Base-by-base conservation (phyloP, 140 eudicot genomes). In the Cichorium intybus region DNA sequence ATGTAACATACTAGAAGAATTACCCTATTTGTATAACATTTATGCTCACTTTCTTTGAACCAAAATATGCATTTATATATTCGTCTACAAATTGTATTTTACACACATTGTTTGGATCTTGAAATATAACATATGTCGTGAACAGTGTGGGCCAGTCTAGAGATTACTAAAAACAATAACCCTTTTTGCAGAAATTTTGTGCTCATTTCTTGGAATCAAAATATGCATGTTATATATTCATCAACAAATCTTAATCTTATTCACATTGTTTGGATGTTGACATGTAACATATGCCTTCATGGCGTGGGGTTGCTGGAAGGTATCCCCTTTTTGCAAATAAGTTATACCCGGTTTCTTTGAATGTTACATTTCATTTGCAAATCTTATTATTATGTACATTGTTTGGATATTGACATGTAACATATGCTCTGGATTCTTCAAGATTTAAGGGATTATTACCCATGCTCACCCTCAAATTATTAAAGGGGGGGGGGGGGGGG, bases 331-430 rank as follows among this genome's bases (percentile, higher is more conserved):
- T n/a, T n/a, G n/a, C n/a, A n/a, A n/a, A n/a, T n/a, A n/a, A n/a
- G n/a, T 28, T 29, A 17, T 34, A 9, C 48, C 48, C 27, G 16
- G n/a, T 56, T 14, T 26, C 37, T 61, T 69, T 9, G 45, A 1
- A 62, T 28, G 66, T 73, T 64, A 64, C 78, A 64, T 28, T 51
- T 48, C 14, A 20, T 28, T 9, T 60, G 49, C 56, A 65, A 39
- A 34, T 34, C 69, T 66, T 59, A 74, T 18, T 75, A n/a, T 59
- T 49, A 67, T 75, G 70, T 67, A 75, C 79, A 75, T 37, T 9
- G 31, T 50, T 59, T 60, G 50, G 34, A 75, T 75, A 28, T 75
- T 29, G 64, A 50, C 35, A 60, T 67, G 79, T 60, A 75, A 58
- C 69, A 67, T 59, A 66, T 51, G n/a, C 35, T 24, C 18, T 43